These are phyloP conservation scores for Jatropha podagrica DNA, from an alignment of 441 rosid genomes.

Conservation along the genomic window DNA sequence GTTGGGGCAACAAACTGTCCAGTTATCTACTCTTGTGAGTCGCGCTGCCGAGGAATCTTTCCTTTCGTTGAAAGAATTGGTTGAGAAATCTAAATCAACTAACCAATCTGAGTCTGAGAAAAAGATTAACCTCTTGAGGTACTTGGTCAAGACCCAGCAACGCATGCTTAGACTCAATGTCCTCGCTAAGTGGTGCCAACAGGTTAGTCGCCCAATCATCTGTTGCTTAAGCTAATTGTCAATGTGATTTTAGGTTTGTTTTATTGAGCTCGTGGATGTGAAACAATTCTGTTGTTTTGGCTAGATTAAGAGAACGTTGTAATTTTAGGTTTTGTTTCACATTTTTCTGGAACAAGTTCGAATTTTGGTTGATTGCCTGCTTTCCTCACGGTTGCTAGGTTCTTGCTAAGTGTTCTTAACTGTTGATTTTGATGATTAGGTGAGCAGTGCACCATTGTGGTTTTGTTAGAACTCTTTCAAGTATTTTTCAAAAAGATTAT, in stretches of 20 bases:
- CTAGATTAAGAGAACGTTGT: neutral
- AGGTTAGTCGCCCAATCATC: constrained; percentile 37
- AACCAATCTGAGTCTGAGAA: constrained; percentile 83
- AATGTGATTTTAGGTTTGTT: neutral
- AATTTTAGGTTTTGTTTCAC: neutral
- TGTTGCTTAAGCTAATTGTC: neutral
- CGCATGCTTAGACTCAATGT: constrained; percentile 96
- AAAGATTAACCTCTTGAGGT: constrained; percentile 85
- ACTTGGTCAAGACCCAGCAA: constrained; percentile 76
- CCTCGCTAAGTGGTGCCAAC: constrained; percentile 97
- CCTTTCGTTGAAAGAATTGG: constrained; percentile 72
- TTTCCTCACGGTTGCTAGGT: no score
- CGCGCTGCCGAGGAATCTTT: constrained; percentile 91
- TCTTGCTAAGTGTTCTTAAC: no score
- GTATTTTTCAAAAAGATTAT: neutral
- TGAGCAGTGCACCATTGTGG: neutral
- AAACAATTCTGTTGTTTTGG: neutral
- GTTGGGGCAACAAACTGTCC: constrained; percentile 89
- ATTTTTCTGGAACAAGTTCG: neutral
- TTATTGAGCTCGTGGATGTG: neutral
- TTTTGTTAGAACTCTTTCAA: neutral
- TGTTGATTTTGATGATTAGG: no score
- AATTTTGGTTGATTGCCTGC: no score
- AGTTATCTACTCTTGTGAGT: constrained; percentile 71
- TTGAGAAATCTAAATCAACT: constrained; percentile 66